Evolutionary conservation across 345 rosid genomes (phyloP).

Genomic region (Raphanus raphanistrum): DNA sequence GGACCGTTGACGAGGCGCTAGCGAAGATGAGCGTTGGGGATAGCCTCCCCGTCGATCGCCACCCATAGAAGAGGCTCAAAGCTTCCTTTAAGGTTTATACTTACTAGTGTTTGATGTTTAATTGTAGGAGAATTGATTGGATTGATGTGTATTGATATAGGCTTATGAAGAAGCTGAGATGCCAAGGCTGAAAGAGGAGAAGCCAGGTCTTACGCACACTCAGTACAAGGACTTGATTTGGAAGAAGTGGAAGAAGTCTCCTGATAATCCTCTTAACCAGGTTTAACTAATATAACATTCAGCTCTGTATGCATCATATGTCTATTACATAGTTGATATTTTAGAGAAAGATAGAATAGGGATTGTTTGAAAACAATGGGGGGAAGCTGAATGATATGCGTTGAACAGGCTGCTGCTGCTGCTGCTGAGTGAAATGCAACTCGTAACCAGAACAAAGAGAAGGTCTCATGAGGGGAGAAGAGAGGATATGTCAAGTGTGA

Average conservation of each 20-base stretch:
- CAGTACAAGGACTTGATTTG: slow-evolving; percentile 97
- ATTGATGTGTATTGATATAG: slow-evolving; percentile 31
- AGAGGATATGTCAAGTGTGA: no score
- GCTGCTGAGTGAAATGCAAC: slow-evolving; percentile 32
- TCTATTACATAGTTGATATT: no score
- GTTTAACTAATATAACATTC: no score
- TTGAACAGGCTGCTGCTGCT: slow-evolving; percentile 34
- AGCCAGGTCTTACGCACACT: slow-evolving; percentile 92
- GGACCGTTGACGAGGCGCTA: no score
- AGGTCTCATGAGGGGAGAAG: not conserved
- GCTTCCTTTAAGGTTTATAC: no score
- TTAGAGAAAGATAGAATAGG: no score
- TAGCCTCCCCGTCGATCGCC: no score
- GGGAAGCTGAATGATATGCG: not conserved
- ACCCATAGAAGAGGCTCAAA: no score
- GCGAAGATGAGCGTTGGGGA: no score
- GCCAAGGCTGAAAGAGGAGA: slow-evolving; percentile 86
- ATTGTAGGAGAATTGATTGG: no score
- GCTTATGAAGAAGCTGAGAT: slow-evolving; percentile 97
- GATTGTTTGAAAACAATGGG: not conserved
- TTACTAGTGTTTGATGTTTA: no score
- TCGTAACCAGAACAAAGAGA: not conserved
- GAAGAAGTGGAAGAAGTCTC: slow-evolving; percentile 99
- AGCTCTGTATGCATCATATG: no score
- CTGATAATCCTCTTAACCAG: slow-evolving; percentile 11